Evolutionary conservation across 768 basidiomycete species (phyloP), one percentile per base, ranked within the genome.

Genomic region (Agaricus blazei): DNA sequence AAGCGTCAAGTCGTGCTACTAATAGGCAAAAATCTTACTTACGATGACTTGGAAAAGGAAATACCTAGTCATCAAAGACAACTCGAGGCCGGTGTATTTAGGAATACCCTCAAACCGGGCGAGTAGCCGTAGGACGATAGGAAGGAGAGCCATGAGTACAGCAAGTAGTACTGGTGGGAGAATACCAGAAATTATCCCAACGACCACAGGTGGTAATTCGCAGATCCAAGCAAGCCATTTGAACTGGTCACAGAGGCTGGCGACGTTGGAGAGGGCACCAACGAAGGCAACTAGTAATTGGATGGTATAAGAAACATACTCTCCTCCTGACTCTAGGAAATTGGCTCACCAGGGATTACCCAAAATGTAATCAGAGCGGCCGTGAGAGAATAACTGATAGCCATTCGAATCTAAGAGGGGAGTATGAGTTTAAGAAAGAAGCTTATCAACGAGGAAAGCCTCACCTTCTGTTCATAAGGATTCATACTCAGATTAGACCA

Each of bases 11-110:
- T 43, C 8, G 15, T 2, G 36, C 3, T 19, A 9, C 26, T 7
- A n/a, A 14, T 9, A 45, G 2, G 15, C 19, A 19, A 36, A 47
- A 2, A 23, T 9, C 44, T 36, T 3, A 82, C 91, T 60, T 70
- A 95, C 92, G 51, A 97, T 72, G 47, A 95, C 90, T 73, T 90
- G 88, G 79, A 97, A 97, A 59, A 92, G 73, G 73, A 96, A 96
- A 72, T 79, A 98, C 23, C 97, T 77, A 1, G 84, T 85, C 95
- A 98, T 97, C 64, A 99, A 70, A 50, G 87, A 90, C 4, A 97
- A 78, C 62, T 99, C 96, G 41, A 98, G 71, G 1, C 84, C 87
- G 0, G 86, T 90, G 34, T 79, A 78, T 60, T 89, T 86, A 0
- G 96, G 94, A 19, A 93, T 91, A 19, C 97, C 97, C 71, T 98